These are phyloP conservation scores for Penicillium sp. DNA, from an alignment of 2,329 filamentous ascomycete genomes.

Conservation along the genomic window DNA sequence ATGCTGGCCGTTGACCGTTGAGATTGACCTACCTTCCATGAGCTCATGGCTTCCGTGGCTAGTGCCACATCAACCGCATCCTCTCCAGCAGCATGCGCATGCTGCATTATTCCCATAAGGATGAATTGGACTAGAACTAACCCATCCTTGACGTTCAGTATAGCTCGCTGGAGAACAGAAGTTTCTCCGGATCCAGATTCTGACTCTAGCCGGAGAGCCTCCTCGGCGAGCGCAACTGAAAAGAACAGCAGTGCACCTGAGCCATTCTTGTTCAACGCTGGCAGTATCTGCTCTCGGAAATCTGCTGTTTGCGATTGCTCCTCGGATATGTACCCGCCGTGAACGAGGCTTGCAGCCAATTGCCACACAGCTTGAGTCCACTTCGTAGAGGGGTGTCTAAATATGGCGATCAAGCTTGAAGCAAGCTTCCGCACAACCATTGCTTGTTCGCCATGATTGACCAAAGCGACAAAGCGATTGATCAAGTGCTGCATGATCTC, in stretches of 20 bases:
- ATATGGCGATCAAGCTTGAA: slow-evolving; percentile 44
- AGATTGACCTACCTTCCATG: slow-evolving; percentile 34
- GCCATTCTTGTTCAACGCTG: slow-evolving; percentile 36
- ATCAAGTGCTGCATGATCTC: slow-evolving; percentile 43
- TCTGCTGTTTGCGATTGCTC: slow-evolving; percentile 30
- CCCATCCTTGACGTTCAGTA: slow-evolving; percentile 37
- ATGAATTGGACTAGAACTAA: slow-evolving; percentile 35
- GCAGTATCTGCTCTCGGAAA: slow-evolving; percentile 33
- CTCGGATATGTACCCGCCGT: slow-evolving; percentile 38
- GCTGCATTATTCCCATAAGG: slow-evolving; percentile 18
- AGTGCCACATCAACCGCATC: slow-evolving; percentile 22
- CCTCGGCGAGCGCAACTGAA: slow-evolving; percentile 42
- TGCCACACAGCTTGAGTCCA: slow-evolving; percentile 40
- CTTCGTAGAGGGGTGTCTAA: slow-evolving; percentile 38
- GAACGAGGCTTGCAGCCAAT: slow-evolving; percentile 38
- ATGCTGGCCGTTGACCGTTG: too few relatives aligned
- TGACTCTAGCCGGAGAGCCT: slow-evolving; percentile 26
- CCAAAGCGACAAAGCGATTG: slow-evolving; percentile 42
- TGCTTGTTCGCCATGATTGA: slow-evolving; percentile 36
- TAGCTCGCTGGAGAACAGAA: slow-evolving; percentile 16
- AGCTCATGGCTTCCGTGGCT: slow-evolving; percentile 35
- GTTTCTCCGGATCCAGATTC: slow-evolving; percentile 13
- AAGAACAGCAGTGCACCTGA: slow-evolving; percentile 39
- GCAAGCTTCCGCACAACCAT: slow-evolving; percentile 48
- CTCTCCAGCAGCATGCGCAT: slow-evolving; percentile 26